phyloP scores from a whole-genome alignment of 2,329 filamentous ascomycete species.

The Fusarium haematococcum region DNA sequence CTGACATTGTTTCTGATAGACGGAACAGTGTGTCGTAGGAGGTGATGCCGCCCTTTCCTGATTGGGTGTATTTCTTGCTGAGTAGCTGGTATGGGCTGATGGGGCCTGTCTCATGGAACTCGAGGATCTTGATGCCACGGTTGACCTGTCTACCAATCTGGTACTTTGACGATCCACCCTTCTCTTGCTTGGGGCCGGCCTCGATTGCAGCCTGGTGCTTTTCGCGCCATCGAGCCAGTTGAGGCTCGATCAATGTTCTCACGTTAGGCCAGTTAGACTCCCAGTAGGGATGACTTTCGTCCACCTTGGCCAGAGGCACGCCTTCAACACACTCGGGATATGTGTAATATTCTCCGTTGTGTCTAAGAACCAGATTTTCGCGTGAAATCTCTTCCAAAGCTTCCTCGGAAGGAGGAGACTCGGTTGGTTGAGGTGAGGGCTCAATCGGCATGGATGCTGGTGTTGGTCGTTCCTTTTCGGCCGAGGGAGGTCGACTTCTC shows the following conservation, averaged over 20 bases:
- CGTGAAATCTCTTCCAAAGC: constrained; percentile 55
- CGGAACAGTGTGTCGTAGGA: constrained; percentile 70
- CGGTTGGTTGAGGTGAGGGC: constrained; percentile 42
- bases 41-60: constrained; percentile 54
- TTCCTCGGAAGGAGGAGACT: constrained; percentile 16
- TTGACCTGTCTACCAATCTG: constrained; percentile 68
- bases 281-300: constrained; percentile 65
- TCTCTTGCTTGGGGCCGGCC: constrained; percentile 48
- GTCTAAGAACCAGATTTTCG: constrained; percentile 57
- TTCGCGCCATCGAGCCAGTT: constrained; percentile 60
- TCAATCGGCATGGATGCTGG: constrained; percentile 44
- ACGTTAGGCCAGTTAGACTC: constrained; percentile 64
- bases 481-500: constrained; percentile 44
- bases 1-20: constrained; percentile 64
- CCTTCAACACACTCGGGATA: constrained; percentile 65
- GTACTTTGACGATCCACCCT: constrained; percentile 59
- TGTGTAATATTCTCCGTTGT: constrained; percentile 63
- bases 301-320: constrained; percentile 65
- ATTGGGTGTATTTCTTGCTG: constrained; percentile 61
- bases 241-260: constrained; percentile 55
- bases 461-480: constrained; percentile 44
- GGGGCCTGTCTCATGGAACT: constrained; percentile 62
- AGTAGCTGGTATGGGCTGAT: constrained; percentile 70
- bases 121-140: constrained; percentile 63
- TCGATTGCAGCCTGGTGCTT: constrained; percentile 57